Conservation (phyloP, 805 yeast species). For the Ogataea thermomethanolica region DNA sequence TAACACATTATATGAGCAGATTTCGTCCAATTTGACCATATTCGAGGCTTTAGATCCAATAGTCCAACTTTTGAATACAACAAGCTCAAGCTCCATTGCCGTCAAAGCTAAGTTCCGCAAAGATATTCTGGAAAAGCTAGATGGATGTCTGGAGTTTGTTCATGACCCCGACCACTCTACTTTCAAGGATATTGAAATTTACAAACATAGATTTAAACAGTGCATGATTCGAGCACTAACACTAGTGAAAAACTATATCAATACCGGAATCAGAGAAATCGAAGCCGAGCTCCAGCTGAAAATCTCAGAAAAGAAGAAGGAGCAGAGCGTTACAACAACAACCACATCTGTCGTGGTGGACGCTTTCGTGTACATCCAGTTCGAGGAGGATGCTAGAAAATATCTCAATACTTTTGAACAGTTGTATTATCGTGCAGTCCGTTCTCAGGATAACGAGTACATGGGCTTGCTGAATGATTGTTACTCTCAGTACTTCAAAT, state of each 20-base stretch:
- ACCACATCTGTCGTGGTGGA: constrained; percentile 45
- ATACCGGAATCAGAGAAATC: constrained; percentile 38
- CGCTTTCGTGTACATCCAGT: constrained; percentile 65
- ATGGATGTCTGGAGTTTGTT: constrained; percentile 62
- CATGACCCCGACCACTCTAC: constrained; percentile 43
- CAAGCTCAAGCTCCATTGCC: constrained; percentile 64
- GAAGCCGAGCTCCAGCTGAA: constrained; percentile 24
- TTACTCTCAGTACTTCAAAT: constrained; percentile 55
- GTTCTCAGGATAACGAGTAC: constrained; percentile 39
- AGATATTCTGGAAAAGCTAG: constrained; percentile 53
- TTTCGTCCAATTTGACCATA: constrained; percentile 48
- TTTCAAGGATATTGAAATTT: constrained; percentile 67
- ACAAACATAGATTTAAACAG: constrained; percentile 71
- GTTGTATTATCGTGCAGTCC: constrained; percentile 25
- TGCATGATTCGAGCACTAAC: constrained; percentile 81
- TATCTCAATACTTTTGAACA: constrained; percentile 25
- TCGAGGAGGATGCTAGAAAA: constrained; percentile 35
- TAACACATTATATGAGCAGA: constrained; percentile 39
- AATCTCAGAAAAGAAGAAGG: constrained; percentile 17
- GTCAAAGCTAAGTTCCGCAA: constrained; percentile 51
- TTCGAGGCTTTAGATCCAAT: constrained; percentile 73
- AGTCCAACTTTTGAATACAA: constrained; percentile 62
- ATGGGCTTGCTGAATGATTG: constrained; percentile 67
- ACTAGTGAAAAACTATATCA: constrained; percentile 64
- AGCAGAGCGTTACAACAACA: constrained; percentile 13